Evolutionary conservation across 345 rosid species (phyloP).

Genomic region (Leavenworthia alabamica): DNA sequence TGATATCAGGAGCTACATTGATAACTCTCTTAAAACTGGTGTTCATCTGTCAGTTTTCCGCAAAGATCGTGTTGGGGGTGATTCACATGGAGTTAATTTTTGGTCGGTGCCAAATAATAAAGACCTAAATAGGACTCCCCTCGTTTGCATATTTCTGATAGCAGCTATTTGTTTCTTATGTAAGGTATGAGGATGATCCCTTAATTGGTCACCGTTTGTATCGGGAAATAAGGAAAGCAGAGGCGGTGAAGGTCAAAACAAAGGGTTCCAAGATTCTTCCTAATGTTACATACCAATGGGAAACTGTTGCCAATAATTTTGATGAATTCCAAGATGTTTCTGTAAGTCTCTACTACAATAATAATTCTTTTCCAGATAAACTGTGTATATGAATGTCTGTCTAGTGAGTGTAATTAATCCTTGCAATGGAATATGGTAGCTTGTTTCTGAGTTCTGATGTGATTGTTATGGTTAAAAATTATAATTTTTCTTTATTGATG

Average conservation of each 20-base stretch:
- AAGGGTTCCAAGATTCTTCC: conserved; percentile 80
- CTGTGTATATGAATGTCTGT: conserved; percentile 1
- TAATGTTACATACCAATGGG: conserved; percentile 77
- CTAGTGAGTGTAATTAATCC: neutral
- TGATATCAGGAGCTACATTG: conserved; percentile 84
- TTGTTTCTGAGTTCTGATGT: conserved; percentile 20
- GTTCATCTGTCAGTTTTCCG: conserved; percentile 76
- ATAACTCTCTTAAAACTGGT: conserved; percentile 80
- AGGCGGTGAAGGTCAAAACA: conserved; percentile 62
- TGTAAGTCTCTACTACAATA: conserved; percentile 34
- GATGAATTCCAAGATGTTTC: conserved; percentile 91
- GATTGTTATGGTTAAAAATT: conserved; percentile 7
- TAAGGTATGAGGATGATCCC: conserved; percentile 95
- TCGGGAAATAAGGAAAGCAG: conserved; percentile 85
- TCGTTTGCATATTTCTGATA: conserved; percentile 15
- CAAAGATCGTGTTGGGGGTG: conserved; percentile 92
- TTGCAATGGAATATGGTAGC: conserved; percentile 6
- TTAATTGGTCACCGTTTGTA: conserved; percentile 86
- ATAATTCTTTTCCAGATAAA: neutral
- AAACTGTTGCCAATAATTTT: conserved; percentile 91
- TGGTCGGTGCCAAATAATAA: conserved; percentile 44
- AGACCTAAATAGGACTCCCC: neutral
- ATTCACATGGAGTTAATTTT: conserved; percentile 84
- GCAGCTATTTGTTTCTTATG: conserved; percentile 28
- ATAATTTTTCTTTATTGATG: conserved; percentile 4